Evolutionary conservation across 1,139 yeast species (phyloP).

Genomic region (Pneumocystis oryctolagi): DNA sequence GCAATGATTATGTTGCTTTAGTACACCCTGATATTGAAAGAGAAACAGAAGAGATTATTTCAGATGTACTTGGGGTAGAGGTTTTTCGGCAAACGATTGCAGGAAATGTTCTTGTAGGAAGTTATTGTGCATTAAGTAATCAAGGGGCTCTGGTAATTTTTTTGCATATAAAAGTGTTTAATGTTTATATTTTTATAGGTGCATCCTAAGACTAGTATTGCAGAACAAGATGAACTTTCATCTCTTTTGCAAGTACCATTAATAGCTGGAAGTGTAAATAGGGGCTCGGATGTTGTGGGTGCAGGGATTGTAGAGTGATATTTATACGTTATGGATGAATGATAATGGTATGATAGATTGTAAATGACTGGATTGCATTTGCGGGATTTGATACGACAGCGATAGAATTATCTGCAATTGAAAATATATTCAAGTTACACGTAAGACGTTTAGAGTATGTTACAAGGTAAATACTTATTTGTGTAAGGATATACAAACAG

Average conservation of each 20-base stretch:
- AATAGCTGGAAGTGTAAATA: conserved; percentile 96
- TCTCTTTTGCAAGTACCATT: conserved; percentile 91
- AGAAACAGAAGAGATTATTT: conserved; percentile 95
- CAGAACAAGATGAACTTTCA: conserved; percentile 95
- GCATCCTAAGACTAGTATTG: conserved; percentile 92
- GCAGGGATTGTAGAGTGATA: background rate
- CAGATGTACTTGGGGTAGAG: conserved; percentile 97
- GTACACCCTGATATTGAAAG: conserved; percentile 99
- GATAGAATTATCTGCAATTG: conserved; percentile 91
- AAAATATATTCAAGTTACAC: conserved; percentile 72
- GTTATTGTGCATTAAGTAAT: conserved; percentile 85
- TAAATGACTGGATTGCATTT: conserved; percentile 95
- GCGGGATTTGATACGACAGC: conserved; percentile 97
- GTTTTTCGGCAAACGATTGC: conserved; percentile 98
- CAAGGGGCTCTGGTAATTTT: conserved; percentile 78
- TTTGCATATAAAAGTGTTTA: background rate
- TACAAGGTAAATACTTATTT: conserved; percentile 20
- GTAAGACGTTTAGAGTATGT: conserved; percentile 2
- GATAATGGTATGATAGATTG: conserved; percentile 96
- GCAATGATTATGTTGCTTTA: conserved; percentile 96
- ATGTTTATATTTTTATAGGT: background rate
- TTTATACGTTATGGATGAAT: conserved; percentile 31
- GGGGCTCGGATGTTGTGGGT: conserved; percentile 38
- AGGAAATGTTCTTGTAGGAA: conserved; percentile 92
- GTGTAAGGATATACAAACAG: conserved; percentile 63